phyloP scores from a whole-genome alignment of 768 basidiomycete genomes.

The Hirschioporus abietinus region DNA sequence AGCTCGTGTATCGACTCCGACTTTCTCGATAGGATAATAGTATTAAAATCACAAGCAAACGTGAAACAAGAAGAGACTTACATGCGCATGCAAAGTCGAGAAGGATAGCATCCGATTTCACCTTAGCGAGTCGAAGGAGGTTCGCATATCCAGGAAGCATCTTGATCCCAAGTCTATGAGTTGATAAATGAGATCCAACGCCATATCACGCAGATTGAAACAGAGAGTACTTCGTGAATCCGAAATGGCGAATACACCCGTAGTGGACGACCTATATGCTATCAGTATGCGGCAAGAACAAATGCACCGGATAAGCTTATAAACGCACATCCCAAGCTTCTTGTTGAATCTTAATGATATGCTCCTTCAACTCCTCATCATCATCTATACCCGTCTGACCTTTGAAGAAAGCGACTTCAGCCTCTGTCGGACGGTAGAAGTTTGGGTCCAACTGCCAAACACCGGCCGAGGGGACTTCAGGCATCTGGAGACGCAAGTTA shows the following conservation, averaged over 20 bases:
- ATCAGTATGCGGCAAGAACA: not conserved
- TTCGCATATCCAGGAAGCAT: not conserved
- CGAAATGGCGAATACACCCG: not conserved
- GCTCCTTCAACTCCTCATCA: conserved; percentile 18
- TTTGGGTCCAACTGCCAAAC: not conserved
- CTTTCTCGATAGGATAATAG: conserved; percentile 13
- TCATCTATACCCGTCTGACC: conserved; percentile 19
- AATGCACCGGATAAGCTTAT: not conserved
- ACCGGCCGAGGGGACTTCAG: not conserved
- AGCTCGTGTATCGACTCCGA: conserved; percentile 39
- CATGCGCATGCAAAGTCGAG: not conserved
- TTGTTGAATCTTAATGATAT: conserved; percentile 18
- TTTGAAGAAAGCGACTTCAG: conserved; percentile 19
- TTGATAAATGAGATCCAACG: not conserved
- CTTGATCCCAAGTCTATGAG: not conserved
- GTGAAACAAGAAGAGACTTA: not conserved
- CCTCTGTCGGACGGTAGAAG: conserved; percentile 8
- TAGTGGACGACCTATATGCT: not conserved
- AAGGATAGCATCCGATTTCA: not conserved
- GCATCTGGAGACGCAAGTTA: not conserved
- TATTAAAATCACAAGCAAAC: not conserved
- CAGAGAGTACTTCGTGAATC: not conserved
- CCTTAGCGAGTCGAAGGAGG: not conserved
- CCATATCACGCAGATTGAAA: not conserved
- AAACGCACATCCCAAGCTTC: conserved; percentile 18